These are phyloP conservation scores for Sporothrix sp. DNA, from an alignment of 2,329 filamentous ascomycete genomes.

Conservation along the genomic window DNA sequence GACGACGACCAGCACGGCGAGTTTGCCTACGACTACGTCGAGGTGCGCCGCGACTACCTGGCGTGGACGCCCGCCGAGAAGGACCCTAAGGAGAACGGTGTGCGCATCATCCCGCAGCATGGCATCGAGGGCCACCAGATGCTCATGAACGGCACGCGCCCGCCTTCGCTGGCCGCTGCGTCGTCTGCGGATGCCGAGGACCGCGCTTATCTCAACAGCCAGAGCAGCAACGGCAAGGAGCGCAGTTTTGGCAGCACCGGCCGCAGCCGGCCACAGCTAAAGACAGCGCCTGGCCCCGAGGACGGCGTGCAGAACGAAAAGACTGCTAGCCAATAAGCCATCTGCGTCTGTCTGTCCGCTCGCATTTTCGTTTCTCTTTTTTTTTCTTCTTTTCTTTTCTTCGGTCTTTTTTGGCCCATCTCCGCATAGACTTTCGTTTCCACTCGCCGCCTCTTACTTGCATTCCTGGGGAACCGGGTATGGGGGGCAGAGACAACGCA, in stretches of 20 bases:
- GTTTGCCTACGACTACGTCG: constrained; percentile 84
- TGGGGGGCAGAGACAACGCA: neutral
- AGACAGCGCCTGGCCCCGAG: neutral
- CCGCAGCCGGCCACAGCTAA: neutral
- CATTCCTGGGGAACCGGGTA: neutral
- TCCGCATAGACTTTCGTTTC: neutral
- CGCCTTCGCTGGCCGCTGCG: constrained; percentile 3
- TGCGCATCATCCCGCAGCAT: constrained; percentile 55
- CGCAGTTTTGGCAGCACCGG: neutral
- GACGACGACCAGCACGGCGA: constrained; percentile 85
- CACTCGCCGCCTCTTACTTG: neutral
- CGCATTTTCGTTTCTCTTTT: neutral
- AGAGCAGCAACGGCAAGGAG: constrained; percentile 11
- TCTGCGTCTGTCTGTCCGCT: neutral
- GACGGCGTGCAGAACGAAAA: constrained; percentile 4
- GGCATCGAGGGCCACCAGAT: constrained; percentile 62
- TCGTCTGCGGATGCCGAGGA: constrained; percentile 1
- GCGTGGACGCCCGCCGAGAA: constrained; percentile 72
- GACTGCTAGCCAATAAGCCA: neutral
- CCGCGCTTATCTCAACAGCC: constrained; percentile 5
- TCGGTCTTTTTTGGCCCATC: neutral
- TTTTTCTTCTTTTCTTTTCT: neutral
- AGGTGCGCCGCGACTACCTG: constrained; percentile 79
- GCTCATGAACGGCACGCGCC: constrained; percentile 27
- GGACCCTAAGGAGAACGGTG: constrained; percentile 50